phyloP scores from a whole-genome alignment of 2,329 filamentous ascomycete species.

The Pseudohalonectria lignicola region DNA sequence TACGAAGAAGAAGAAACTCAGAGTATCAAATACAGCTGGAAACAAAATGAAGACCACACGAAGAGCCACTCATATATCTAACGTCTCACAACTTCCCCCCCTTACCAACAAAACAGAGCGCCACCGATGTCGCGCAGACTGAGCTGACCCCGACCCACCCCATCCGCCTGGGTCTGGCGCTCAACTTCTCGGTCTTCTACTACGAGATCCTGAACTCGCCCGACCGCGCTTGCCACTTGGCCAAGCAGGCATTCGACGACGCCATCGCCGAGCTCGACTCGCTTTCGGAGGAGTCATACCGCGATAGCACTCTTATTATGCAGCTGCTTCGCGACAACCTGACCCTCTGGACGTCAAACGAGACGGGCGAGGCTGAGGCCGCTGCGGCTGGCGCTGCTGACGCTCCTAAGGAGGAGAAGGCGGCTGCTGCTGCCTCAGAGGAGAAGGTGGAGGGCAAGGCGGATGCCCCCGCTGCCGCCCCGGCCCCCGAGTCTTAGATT shows the following conservation, averaged over 20 bases:
- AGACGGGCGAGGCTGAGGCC: constrained; percentile 67
- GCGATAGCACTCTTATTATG: constrained; percentile 98
- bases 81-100: too few species aligned
- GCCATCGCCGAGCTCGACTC: constrained; percentile 98
- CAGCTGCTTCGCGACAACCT: constrained; percentile 97
- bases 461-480: constrained; percentile 23
- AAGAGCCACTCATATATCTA: too few species aligned
- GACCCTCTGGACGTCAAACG: constrained; percentile 94
- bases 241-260: constrained; percentile 97
- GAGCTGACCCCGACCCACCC: constrained; percentile 96
- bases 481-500: constrained; percentile 37
- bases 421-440: constrained; percentile 26
- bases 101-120: constrained; percentile 73
- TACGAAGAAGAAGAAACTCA: too few species aligned
- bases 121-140: constrained; percentile 95
- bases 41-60: too few species aligned
- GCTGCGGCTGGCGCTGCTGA: constrained; percentile 46
- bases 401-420: constrained; percentile 46
- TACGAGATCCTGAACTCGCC: constrained; percentile 99
- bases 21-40: constrained; percentile 2
- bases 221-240: constrained; percentile 93
- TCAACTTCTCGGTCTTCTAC: constrained; percentile 99
- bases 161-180: constrained; percentile 91
- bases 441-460: constrained; percentile 43
- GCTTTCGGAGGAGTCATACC: constrained; percentile 94